Evolutionary conservation across 2,329 filamentous ascomycete genomes (phyloP), one percentile per base, ranked within the genome.

Genomic region (Metarhizium guizhouense): DNA sequence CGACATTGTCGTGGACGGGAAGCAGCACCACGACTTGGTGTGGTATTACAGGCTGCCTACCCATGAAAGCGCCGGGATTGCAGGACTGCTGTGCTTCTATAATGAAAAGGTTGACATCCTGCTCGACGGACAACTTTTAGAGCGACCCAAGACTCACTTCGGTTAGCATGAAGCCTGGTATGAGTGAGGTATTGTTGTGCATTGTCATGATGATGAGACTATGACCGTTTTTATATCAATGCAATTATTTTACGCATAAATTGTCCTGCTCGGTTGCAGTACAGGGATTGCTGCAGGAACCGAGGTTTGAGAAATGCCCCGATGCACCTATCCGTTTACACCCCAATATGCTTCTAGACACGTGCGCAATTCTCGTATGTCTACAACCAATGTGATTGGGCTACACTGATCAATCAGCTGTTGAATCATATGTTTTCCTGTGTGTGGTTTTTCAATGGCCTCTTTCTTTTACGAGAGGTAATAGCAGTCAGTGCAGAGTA

Each of bases 101-200:
- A 85, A 87, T 59, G 85, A 87, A 65, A 84, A 83, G 67, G 81
- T 87, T 1, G 81, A 86, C 57, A 75, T 87, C n/a, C 70, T 74
- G 55, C 60, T 86, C 6, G 80, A 83, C 58, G 83, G 83, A 1
- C 38, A 56, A 29, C 56, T 56, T 25, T 53, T 58, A 18, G 57
- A 59, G 43, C 55, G 36, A 36, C 54, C 57, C 2, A 47, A 53
- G 43, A 56, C 45, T 32, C 34, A 53, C 6, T 56, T 47, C 51
- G 55, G 51, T 10, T 56, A 49, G 48, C 20, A 30, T 4, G 4
- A 7, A 20, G 30, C 7, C 16, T 47, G 34, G 47, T n/a, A 34
- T n/a, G 13, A 14, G 18, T 10, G 45, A 13, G 20, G 45, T 29
- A 16, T 13, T 43, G 3, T 8, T 8, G 34, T 4, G n/a, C 10